Conservation (phyloP, 2,329 filamentous ascomycete genomes). For the Penicillium brevicompactum region DNA sequence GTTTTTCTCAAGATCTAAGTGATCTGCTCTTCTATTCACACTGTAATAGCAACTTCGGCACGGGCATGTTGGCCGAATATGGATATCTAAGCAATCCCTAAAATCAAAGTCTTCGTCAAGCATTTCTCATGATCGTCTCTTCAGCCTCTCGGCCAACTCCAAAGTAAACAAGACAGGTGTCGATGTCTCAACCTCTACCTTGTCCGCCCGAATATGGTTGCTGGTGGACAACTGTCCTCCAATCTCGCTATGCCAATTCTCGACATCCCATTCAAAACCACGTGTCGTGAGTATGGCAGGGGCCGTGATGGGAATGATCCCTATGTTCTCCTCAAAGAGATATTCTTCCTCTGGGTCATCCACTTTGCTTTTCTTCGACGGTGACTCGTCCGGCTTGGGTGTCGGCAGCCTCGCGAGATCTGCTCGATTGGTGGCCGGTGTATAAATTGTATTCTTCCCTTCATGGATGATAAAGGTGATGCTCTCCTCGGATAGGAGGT, state of each 20-base stretch:
- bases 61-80: too few species aligned
- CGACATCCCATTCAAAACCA: conserved; percentile 90
- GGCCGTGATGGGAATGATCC: conserved; percentile 82
- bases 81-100: too few species aligned
- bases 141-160: conserved; percentile 55
- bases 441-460: conserved; percentile 68
- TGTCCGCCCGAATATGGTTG: conserved; percentile 69
- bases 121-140: conserved; percentile 19
- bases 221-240: conserved; percentile 76
- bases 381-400: not conserved
- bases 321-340: conserved; percentile 74
- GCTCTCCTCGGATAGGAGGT: conserved; percentile 77
- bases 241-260: conserved; percentile 76
- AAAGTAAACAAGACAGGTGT: conserved; percentile 74
- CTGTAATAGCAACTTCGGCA: too few species aligned
- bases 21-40: too few species aligned
- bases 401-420: not conserved
- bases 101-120: too few species aligned
- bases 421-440: conserved; percentile 49
- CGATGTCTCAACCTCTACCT: conserved; percentile 63
- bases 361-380: conserved; percentile 12
- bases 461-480: conserved; percentile 78
- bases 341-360: conserved; percentile 32
- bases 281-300: conserved; percentile 74
- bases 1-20: too few species aligned